Conservation (phyloP, 2,329 filamentous ascomycete genomes). For the Biscogniauxia mediterranea region DNA sequence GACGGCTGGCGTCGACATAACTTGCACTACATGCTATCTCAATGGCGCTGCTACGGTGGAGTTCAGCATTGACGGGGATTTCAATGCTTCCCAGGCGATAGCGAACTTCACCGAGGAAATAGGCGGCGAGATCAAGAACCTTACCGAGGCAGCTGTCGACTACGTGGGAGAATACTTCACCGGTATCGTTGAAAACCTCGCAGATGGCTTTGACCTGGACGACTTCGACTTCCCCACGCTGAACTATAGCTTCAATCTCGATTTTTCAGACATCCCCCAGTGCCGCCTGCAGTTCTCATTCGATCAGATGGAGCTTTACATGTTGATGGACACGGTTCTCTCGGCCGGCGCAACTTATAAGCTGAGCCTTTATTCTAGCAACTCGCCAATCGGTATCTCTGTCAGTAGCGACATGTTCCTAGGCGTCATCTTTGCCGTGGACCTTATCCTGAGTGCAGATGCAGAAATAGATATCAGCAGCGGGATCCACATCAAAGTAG, state of each 20-base stretch:
- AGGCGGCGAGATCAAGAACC: constrained; percentile 33
- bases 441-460: constrained; percentile 50
- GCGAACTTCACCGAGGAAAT: constrained; percentile 34
- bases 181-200: constrained; percentile 25
- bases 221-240: constrained; percentile 37
- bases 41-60: constrained; percentile 44
- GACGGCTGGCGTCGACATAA: constrained; percentile 37
- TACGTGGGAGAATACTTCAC: constrained; percentile 25
- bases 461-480: constrained; percentile 48
- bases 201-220: constrained; percentile 28
- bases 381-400: constrained; percentile 42
- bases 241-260: constrained; percentile 43
- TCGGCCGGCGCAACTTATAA: constrained; percentile 43
- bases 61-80: constrained; percentile 40
- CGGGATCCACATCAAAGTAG: constrained; percentile 54
- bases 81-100: constrained; percentile 38
- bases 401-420: constrained; percentile 40
- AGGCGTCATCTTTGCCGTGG: constrained; percentile 48
- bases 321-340: constrained; percentile 44
- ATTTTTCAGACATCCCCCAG: constrained; percentile 43
- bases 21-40: constrained; percentile 50
- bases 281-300: constrained; percentile 45
- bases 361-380: constrained; percentile 47
- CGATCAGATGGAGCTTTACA: constrained; percentile 51
- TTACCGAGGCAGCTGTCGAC: constrained; percentile 30